Evolutionary conservation across 1,284 basidiomycete species (phyloP), one percentile per base, ranked within the genome.

Genomic region (Trametes polyzona): DNA sequence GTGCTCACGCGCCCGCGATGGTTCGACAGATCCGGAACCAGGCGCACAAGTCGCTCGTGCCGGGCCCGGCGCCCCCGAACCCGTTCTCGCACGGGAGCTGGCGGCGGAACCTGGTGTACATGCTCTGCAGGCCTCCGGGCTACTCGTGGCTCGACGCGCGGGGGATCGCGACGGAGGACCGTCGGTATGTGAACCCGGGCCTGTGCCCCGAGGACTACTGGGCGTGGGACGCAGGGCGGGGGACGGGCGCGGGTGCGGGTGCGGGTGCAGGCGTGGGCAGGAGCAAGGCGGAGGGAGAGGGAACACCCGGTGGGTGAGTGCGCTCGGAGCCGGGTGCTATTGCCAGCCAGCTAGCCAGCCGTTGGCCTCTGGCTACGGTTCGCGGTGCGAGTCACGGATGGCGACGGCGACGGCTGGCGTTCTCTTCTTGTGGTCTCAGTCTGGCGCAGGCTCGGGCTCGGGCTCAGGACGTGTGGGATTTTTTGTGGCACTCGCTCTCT

Each of bases 11-110:
- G 56, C 26, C 50, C 39, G 32, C 26, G 24, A 33, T 11, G n/a
- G n/a, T n/a, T n/a, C n/a, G n/a, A 21, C 62, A 90, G 86, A 89
- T 91, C 64, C 85, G 90, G 57, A 90, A 87, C 65, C 84, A 88
- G 72, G 90, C 90, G 24, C 90, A 92, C 72, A 90, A 86, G 66
- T 78, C 80, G 30, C 74, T 91, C 37, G 76, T 79, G 14, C 79
- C 83, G 16, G 87, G 82, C 2, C 76, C 83, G 2, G 71, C 83
- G 12, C 89, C 88, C 11, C 82, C 87, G 2, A 93, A 93, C 66
- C 89, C 90, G 35, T 93, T 92, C 73, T 85, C 87, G 52, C 87
- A 90, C 68, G 87, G 88, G 35, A 84, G 71, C 52, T 90, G 87
- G 86, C 75, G 81, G 62, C 75, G 81, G 55, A 93, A 93, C 69